Conservation (phyloP, 805 yeast genomes). For the Barnettozyma sp. region DNA sequence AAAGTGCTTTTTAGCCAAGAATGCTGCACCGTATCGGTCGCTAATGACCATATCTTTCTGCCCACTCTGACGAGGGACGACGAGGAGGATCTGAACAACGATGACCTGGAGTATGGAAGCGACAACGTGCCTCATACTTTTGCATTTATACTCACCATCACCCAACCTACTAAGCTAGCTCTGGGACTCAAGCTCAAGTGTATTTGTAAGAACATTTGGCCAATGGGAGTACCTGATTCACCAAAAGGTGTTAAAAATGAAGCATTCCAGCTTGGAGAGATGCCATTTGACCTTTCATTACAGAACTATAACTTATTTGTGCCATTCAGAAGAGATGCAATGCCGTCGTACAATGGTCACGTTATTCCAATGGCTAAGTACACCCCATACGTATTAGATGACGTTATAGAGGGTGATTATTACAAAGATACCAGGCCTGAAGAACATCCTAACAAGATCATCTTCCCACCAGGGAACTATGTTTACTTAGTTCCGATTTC, state of each 20-base stretch:
- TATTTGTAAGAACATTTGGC: slow-evolving; percentile 7
- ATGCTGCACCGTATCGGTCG: too few species aligned
- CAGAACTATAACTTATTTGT: slow-evolving; percentile 8
- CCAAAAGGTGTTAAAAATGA: not conserved
- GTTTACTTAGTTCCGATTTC: slow-evolving; percentile 58
- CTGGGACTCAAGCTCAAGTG: slow-evolving; percentile 8
- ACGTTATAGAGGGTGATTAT: slow-evolving; percentile 2
- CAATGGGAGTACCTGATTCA: not conserved
- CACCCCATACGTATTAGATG: not conserved
- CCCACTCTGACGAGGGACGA: slow-evolving; percentile 9
- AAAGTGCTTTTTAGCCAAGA: slow-evolving; percentile 4
- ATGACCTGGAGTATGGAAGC: slow-evolving; percentile 2
- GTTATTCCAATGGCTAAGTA: slow-evolving; percentile 1
- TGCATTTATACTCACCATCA: slow-evolving; percentile 6
- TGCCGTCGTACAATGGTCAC: slow-evolving; percentile 3
- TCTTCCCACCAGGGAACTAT: slow-evolving; percentile 57
- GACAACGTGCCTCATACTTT: slow-evolving; percentile 6
- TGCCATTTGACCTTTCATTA: slow-evolving; percentile 5
- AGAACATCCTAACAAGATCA: slow-evolving; percentile 1
- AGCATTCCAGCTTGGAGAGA: slow-evolving; percentile 7
- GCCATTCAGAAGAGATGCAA: slow-evolving; percentile 3
- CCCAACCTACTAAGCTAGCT: slow-evolving; percentile 9
- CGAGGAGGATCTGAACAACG: slow-evolving; percentile 5
- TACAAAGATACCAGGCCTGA: slow-evolving; percentile 4
- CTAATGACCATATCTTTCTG: slow-evolving; percentile 8